A percentile compares a stretch with the other conserved stretches of the same genome.
Evolutionary conservation across 257 asterid species (phyloP).

Genomic region (Schizonepeta tenuifolia): DNA sequence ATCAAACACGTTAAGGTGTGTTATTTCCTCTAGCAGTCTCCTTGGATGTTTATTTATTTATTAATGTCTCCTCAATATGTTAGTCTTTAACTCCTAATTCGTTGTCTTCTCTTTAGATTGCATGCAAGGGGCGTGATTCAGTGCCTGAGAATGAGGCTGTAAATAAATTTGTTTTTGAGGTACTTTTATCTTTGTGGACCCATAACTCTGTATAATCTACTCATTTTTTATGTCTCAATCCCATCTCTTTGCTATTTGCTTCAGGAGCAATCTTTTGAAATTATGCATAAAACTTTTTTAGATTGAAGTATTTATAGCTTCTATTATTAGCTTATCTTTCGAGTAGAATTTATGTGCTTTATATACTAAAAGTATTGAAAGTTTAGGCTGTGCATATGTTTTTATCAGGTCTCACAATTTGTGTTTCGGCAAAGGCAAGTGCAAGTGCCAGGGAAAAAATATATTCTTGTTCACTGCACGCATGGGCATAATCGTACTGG

Average conservation of each 20-base stretch:
- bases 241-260: slow-evolving; percentile 29
- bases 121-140: slow-evolving; percentile 98
- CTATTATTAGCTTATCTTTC: slow-evolving; percentile 5
- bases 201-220: slow-evolving; percentile 14
- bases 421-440: slow-evolving; percentile 76
- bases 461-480: slow-evolving; percentile 92
- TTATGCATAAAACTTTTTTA: slow-evolving; percentile 1
- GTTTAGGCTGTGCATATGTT: slow-evolving; percentile 20
- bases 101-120: slow-evolving; percentile 58
- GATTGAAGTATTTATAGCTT: slow-evolving; percentile 5
- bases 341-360: slow-evolving; percentile 10
- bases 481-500: slow-evolving; percentile 99
- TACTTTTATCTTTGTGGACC: slow-evolving; percentile 33
- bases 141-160: slow-evolving; percentile 93
- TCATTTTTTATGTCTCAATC: background rate
- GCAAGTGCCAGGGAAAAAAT: slow-evolving; percentile 71
- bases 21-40: slow-evolving; percentile 28
- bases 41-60: slow-evolving; percentile 17
- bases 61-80: slow-evolving; percentile 8
- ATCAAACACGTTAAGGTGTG: slow-evolving; percentile 95
- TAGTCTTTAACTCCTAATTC: slow-evolving; percentile 37
- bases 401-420: slow-evolving; percentile 79
- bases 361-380: slow-evolving; percentile 21
- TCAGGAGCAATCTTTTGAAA: background rate
- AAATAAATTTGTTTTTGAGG: slow-evolving; percentile 88